phyloP scores from a whole-genome alignment of 768 basidiomycete species.

The Suillus hirtellus region DNA sequence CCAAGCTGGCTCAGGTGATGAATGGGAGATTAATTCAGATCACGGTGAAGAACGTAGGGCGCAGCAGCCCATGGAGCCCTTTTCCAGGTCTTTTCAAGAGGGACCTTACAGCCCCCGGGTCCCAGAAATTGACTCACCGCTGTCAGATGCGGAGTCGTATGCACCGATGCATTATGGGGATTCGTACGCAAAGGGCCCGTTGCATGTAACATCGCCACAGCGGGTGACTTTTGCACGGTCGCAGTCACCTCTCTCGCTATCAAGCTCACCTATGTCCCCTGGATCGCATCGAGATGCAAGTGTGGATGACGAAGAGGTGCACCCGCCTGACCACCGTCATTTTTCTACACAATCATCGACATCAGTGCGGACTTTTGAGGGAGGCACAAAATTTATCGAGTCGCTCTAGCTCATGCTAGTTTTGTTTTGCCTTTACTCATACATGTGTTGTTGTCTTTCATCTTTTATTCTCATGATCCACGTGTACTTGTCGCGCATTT shows the following conservation, averaged over 20 bases:
- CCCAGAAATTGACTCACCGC: conserved; percentile 26
- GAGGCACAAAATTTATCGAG: conserved; percentile 54
- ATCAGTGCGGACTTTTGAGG: conserved; percentile 40
- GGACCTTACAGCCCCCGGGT: conserved; percentile 10
- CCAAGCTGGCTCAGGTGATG: conserved; percentile 48
- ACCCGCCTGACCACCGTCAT: conserved; percentile 19
- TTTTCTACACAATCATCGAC: conserved; percentile 24
- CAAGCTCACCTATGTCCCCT: conserved; percentile 15
- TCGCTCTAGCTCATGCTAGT: conserved; percentile 27
- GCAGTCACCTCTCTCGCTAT: conserved; percentile 31
- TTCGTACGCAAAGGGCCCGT: conserved; percentile 22
- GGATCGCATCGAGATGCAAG: conserved; percentile 26
- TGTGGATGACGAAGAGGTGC: conserved; percentile 12
- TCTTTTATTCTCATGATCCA: neutral
- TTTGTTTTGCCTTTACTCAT: neutral
- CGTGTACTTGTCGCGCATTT: neutral
- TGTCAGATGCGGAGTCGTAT: conserved; percentile 24
- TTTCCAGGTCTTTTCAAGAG: conserved; percentile 9
- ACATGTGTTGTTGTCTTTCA: neutral
- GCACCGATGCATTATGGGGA: conserved; percentile 18
- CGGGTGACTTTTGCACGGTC: conserved; percentile 20
- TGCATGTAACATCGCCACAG: conserved; percentile 9
- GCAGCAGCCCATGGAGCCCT: neutral
- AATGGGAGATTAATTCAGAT: conserved; percentile 42
- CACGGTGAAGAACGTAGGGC: conserved; percentile 12